Percentiles rank a stretch among this genome's conserved stretches.
Evolutionary conservation across 495 filamentous ascomycete genomes (phyloP).

Genomic region (Trichoderma gamsii): DNA sequence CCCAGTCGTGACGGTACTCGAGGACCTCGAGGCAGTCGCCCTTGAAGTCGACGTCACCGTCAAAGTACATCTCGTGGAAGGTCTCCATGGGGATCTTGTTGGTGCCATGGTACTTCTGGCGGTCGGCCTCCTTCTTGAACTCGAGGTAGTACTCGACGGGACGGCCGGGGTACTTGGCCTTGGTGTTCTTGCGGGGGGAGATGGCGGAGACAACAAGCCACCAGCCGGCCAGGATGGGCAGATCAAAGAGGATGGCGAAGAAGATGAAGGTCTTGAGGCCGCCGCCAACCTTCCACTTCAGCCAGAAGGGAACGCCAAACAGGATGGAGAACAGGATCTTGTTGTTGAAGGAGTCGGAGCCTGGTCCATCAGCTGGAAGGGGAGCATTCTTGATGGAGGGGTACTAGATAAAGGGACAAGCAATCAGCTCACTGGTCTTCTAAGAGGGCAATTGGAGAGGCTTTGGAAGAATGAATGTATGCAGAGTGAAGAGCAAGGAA

Average conservation of each 20-base stretch:
- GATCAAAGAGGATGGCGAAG: conserved; percentile 55
- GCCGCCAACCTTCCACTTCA: conserved; percentile 62
- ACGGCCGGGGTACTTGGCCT: conserved; percentile 66
- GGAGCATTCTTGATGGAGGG: conserved; percentile 75
- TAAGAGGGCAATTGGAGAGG: not conserved
- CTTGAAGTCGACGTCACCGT: conserved; percentile 79
- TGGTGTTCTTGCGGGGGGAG: conserved; percentile 72
- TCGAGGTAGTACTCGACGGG: conserved; percentile 79
- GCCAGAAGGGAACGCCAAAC: conserved; percentile 55
- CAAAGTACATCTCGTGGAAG: conserved; percentile 87
- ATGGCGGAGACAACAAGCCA: conserved; percentile 62
- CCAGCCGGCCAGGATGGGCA: conserved; percentile 65
- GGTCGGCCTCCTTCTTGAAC: conserved; percentile 71
- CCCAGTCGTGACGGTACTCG: conserved; percentile 86
- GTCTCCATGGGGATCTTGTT: conserved; percentile 82
- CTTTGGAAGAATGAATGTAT: not conserved
- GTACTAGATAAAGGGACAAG: conserved; percentile 44
- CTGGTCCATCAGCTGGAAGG: conserved; percentile 68
- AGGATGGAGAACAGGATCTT: conserved; percentile 52
- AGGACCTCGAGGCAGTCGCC: conserved; percentile 72
- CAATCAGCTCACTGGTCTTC: conserved; percentile 15
- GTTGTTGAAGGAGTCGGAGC: conserved; percentile 67
- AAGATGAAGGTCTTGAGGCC: conserved; percentile 68
- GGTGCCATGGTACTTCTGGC: conserved; percentile 64
- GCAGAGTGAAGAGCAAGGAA: not conserved